Base-by-base conservation (phyloP, 2,329 filamentous ascomycete species). In the Fusarium sp. region DNA sequence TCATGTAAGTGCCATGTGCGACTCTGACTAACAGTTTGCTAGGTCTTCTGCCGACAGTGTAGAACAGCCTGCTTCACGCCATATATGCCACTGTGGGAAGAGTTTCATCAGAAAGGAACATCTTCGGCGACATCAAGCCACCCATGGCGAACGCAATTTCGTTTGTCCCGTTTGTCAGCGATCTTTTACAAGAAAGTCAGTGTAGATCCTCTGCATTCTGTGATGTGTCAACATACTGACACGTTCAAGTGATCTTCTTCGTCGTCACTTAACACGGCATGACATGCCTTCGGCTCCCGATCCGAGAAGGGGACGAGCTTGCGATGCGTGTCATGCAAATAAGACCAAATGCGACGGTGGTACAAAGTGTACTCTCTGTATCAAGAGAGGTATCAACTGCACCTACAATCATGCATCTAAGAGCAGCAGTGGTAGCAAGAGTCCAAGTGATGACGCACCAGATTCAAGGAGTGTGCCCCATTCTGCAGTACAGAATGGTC, bases 271-370 rank as follows among this genome's bases (percentile, higher is more conserved):
- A 15, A 68, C 73, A 10, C 74, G 79, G 7, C 80, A 81, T 68
- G 79, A 78, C 46, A 72, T 69, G 39, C 72, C 75, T 2, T 63
- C 74, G 2, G 65, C 69, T 3, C 75, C 77, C 7, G 76, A 78
- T 28, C 72, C 75, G 7, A 76, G 81, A 45, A 77, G 77, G 24
- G 79, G 79, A 28, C 75, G 77, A 9, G 82, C 83, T 11, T 84
- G 83, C 49, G 77, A 82, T 64, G 75, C 79, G 8, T 84, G 82
- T 28, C 82, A 82, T 48, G 73, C 78, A n/a, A 82, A 80, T 61
- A 84, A 84, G 72, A 82, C 79, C 3, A 83, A 81, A 61, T 84
- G 82, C 50, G 78, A 82, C 58, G 82, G 82, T 3, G 79, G 80
- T 14, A 57, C 71, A 3, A 76, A 75, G 24, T 84, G 82, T 44